Evolutionary conservation across 129 eudicot genomes (phyloP).

Genomic region (Flaveria linearis): DNA sequence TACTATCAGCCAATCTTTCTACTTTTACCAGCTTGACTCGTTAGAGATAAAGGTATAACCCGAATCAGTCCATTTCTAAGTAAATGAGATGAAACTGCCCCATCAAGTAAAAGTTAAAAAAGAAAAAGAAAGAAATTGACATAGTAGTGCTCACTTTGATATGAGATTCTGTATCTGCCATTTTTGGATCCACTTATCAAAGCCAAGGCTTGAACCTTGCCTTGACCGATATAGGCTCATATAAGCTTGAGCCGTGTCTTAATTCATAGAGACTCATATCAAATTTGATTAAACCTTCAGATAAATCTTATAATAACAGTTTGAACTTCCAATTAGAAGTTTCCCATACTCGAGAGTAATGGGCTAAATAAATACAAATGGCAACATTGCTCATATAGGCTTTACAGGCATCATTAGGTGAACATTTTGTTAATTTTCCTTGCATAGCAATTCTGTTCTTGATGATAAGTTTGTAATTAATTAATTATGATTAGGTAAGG

Average conservation of each 20-base stretch:
- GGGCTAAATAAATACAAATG: not conserved
- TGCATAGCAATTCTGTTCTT: constrained; percentile 4
- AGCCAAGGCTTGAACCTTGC: no score
- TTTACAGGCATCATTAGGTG: not conserved
- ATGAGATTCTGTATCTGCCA: no score
- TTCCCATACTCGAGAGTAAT: not conserved
- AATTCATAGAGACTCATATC: not conserved
- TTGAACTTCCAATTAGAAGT: not conserved
- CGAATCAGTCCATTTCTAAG: not conserved
- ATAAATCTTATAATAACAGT: not conserved
- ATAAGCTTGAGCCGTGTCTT: not conserved
- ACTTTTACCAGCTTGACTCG: no score
- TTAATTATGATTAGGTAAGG: constrained; percentile 53
- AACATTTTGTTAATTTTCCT: constrained; percentile 1
- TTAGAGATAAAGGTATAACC: not conserved
- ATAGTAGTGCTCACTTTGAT: no score
- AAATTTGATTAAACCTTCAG: not conserved
- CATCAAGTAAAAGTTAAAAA: no score
- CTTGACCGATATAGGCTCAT: not conserved
- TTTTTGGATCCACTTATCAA: no score
- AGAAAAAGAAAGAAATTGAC: no score
- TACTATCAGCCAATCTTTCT: no score
- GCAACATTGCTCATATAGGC: constrained; percentile 9
- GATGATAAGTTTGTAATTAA: constrained; percentile 13
- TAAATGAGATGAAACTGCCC: not conserved